Conservation (phyloP, 73 alveolate species). For the Loxodes magnus region DNA sequence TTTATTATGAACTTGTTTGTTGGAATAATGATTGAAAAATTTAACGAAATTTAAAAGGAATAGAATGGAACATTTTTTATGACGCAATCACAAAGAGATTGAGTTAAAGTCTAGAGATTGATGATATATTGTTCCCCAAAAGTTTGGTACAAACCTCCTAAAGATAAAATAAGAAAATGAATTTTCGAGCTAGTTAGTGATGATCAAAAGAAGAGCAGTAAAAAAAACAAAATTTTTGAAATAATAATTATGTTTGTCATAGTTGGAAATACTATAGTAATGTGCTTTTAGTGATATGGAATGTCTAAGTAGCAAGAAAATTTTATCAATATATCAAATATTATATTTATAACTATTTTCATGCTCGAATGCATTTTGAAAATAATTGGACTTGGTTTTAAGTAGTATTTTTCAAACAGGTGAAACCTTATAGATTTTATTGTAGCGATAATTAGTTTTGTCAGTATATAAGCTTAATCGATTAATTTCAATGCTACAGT, state of each 20-base stretch:
- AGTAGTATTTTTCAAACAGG: constrained; percentile 17
- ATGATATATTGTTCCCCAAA: constrained; percentile 17
- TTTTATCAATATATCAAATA: neutral
- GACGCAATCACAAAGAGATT: constrained; percentile 32
- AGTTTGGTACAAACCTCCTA: constrained; percentile 6
- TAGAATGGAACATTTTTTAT: constrained; percentile 31
- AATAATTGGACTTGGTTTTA: constrained; percentile 16
- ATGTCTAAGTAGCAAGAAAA: neutral
- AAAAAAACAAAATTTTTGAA: too few relatives aligned
- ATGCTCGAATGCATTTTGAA: constrained; percentile 28
- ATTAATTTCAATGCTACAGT: constrained; percentile 18
- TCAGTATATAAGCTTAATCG: neutral
- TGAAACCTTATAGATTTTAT: constrained; percentile 41
- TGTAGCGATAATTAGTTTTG: constrained; percentile 14
- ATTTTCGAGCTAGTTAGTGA: neutral
- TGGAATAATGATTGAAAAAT: constrained; percentile 46
- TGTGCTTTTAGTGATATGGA: neutral
- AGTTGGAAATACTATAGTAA: neutral
- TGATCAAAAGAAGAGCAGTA: too few relatives aligned
- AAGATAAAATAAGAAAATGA: neutral
- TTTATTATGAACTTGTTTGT: constrained; percentile 49
- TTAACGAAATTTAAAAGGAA: constrained; percentile 33
- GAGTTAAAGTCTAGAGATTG: constrained; percentile 40
- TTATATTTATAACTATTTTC: constrained; percentile 21
- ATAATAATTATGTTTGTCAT: neutral